These are phyloP conservation scores for Boletus rubescentipes DNA, from an alignment of 768 basidiomycete genomes.

Conservation along the genomic window DNA sequence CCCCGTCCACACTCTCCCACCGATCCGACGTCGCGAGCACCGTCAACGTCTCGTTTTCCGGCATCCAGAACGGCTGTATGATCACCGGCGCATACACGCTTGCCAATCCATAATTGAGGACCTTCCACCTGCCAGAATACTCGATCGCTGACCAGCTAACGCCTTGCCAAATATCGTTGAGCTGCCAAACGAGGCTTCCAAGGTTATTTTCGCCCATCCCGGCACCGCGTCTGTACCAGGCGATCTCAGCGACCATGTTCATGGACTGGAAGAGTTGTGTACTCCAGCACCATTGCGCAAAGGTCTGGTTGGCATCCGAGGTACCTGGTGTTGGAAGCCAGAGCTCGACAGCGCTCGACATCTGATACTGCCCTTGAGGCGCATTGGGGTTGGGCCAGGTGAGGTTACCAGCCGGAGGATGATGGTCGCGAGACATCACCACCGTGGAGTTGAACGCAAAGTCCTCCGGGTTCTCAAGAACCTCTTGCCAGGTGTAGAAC, in stretches of 20 bases:
- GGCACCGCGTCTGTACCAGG: conserved; percentile 60
- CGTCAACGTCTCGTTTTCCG: conserved; percentile 45
- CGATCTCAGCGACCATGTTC: conserved; percentile 57
- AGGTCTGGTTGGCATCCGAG: conserved; percentile 51
- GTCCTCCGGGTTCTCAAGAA: conserved; percentile 47
- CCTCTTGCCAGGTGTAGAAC: conserved; percentile 61
- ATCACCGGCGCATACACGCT: conserved; percentile 45
- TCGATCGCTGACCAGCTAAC: conserved; percentile 56
- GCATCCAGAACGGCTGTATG: conserved; percentile 58
- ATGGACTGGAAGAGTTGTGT: conserved; percentile 61
- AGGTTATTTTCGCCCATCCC: conserved; percentile 58
- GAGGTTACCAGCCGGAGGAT: conserved; percentile 52
- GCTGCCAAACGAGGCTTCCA: conserved; percentile 58
- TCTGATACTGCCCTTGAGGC: conserved; percentile 49
- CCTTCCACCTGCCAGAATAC: conserved; percentile 61
- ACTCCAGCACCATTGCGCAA: conserved; percentile 64
- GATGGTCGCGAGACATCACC: conserved; percentile 55
- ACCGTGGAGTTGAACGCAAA: conserved; percentile 59
- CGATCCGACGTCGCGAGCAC: conserved; percentile 53
- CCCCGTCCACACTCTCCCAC: conserved; percentile 45
- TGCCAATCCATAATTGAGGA: conserved; percentile 50
- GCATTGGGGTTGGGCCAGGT: conserved; percentile 58
- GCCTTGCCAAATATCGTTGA: conserved; percentile 63
- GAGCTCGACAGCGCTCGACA: conserved; percentile 49
- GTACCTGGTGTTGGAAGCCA: conserved; percentile 56